Evolutionary conservation across 106 monocot genomes (phyloP).

Genomic region (Platanthera guangdongensis): DNA sequence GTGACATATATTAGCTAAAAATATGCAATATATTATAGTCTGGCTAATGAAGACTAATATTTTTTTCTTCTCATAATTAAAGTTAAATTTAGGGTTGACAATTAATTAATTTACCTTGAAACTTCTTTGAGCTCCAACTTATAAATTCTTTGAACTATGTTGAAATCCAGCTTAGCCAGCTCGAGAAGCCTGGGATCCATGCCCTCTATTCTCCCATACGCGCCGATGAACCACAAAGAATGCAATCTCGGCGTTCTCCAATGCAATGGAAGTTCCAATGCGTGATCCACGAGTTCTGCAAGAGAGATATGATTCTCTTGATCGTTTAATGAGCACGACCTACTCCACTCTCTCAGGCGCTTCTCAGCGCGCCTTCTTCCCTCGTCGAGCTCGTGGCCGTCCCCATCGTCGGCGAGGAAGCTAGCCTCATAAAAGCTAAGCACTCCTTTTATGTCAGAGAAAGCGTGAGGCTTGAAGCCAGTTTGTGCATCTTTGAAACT

Average conservation of each 20-base stretch:
- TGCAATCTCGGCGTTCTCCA: not conserved
- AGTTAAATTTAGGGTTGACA: no score
- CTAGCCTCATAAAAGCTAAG: conserved; percentile 8
- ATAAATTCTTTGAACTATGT: conserved; percentile 29
- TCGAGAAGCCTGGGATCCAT: not conserved
- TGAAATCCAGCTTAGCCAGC: conserved; percentile 13
- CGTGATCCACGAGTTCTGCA: not conserved
- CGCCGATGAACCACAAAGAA: not conserved
- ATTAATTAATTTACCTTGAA: conserved; percentile 4
- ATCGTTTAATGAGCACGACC: not conserved
- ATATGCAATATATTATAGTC: not conserved
- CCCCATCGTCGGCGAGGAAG: conserved; percentile 9
- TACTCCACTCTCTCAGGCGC: not conserved
- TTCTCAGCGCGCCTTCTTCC: not conserved
- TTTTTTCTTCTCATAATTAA: no score
- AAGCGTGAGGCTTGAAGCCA: not conserved
- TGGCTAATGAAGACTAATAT: not conserved
- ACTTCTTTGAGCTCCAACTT: conserved; percentile 20
- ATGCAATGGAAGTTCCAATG: conserved; percentile 6
- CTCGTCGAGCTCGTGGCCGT: not conserved
- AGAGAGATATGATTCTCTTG: not conserved
- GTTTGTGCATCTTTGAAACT: conserved; percentile 15
- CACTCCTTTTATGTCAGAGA: not conserved
- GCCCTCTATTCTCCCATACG: not conserved
- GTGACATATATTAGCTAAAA: not conserved